phyloP scores from a whole-genome alignment of 306 rosid species.

The Gynostemma pentaphyllum region DNA sequence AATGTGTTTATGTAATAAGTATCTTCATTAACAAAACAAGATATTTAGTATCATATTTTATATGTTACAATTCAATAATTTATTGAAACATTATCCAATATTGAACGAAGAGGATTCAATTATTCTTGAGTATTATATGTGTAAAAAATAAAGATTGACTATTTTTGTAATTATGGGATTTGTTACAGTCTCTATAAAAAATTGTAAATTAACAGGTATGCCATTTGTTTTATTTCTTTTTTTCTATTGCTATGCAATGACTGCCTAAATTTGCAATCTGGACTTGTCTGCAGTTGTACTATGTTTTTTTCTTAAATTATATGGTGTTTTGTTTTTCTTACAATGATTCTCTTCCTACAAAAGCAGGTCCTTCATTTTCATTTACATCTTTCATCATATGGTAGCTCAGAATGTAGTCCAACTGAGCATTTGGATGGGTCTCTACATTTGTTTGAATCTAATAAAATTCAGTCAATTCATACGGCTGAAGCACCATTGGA shows the following conservation, averaged over 20 bases:
- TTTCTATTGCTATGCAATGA: neutral
- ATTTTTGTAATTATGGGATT: too few species aligned
- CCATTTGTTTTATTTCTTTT: neutral
- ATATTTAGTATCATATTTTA: too few species aligned
- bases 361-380: constrained; percentile 52
- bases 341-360: neutral
- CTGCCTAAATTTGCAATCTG: neutral
- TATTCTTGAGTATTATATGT: too few species aligned
- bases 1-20: too few species aligned
- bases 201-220: neutral
- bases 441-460: constrained; percentile 19
- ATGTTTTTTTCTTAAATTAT: neutral
- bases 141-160: too few species aligned
- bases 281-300: neutral
- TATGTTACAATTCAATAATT: too few species aligned
- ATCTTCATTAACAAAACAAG: too few species aligned
- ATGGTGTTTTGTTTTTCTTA: neutral
- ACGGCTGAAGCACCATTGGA: constrained; percentile 23
- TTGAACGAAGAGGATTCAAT: too few species aligned
- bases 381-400: constrained; percentile 58
- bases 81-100: too few species aligned
- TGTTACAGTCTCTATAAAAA: too few species aligned
- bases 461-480: constrained; percentile 20
- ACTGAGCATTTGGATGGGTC: constrained; percentile 36
- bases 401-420: constrained; percentile 25